Evolutionary conservation across 1,284 basidiomycete genomes (phyloP).

Genomic region (Sanghuangporus baumii): DNA sequence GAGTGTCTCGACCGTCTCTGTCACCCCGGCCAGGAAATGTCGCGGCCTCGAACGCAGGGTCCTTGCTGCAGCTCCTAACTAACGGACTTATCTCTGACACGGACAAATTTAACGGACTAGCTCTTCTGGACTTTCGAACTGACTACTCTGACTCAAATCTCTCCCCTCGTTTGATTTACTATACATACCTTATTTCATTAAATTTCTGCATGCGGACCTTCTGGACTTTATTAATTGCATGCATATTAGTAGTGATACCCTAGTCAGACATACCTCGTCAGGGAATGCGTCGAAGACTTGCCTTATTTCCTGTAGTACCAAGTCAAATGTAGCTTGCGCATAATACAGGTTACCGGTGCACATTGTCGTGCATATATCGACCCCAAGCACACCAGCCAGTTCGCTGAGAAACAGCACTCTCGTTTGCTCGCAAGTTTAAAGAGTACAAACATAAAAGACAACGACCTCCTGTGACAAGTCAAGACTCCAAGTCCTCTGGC

Average conservation of each 20-base stretch:
- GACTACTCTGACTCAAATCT: neutral
- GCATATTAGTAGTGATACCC: neutral
- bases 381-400: too few relatives aligned
- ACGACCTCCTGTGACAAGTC: neutral
- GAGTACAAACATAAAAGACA: neutral
- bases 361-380: too few relatives aligned
- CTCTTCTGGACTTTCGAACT: neutral
- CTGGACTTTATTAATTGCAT: neutral
- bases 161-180: neutral
- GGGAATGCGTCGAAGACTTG: too few relatives aligned
- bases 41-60: conserved; percentile 6
- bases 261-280: neutral
- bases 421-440: neutral
- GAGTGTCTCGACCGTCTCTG: conserved; percentile 37
- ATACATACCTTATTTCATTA: neutral
- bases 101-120: neutral
- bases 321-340: too few relatives aligned
- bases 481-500: neutral
- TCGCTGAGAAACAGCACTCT: too few relatives aligned
- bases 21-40: conserved; percentile 28
- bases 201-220: neutral
- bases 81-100: neutral
- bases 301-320: too few relatives aligned
- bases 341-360: too few relatives aligned
- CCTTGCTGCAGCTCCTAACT: neutral